Evolutionary conservation across 305 asterid species (phyloP).

Genomic region (Euphrasia arctica): DNA sequence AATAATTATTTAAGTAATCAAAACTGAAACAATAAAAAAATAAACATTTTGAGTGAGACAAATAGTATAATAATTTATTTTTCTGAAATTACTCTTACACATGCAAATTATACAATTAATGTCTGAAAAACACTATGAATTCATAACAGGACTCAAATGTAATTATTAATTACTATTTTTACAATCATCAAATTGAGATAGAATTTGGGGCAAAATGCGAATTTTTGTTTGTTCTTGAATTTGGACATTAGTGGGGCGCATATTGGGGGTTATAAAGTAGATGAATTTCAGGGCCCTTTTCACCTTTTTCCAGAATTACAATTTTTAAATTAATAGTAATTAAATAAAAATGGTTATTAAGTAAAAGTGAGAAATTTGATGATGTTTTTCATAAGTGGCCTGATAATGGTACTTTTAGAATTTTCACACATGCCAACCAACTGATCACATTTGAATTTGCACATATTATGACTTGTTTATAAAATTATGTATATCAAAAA

Average conservation of each 20-base stretch:
- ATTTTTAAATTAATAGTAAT: constrained; percentile 1
- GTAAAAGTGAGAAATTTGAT: neutral
- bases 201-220: neutral
- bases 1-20: too few species aligned
- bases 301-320: neutral
- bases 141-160: neutral
- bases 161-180: neutral
- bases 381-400: constrained; percentile 15
- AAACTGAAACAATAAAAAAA: too few species aligned
- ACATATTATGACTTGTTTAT: neutral
- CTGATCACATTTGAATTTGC: neutral
- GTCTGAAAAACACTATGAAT: too few species aligned
- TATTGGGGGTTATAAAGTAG: constrained; percentile 24
- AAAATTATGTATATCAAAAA: neutral
- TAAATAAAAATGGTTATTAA: too few species aligned
- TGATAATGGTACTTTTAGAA: neutral
- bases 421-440: constrained; percentile 10
- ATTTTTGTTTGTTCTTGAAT: neutral
- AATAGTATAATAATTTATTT: too few species aligned
- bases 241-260: constrained; percentile 20
- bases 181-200: neutral
- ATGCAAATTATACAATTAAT: too few species aligned
- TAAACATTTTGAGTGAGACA: too few species aligned
- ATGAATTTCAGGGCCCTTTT: neutral
- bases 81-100: too few species aligned